Base-by-base conservation (phyloP, 768 basidiomycete species). In the Leccinum incarnatum region DNA sequence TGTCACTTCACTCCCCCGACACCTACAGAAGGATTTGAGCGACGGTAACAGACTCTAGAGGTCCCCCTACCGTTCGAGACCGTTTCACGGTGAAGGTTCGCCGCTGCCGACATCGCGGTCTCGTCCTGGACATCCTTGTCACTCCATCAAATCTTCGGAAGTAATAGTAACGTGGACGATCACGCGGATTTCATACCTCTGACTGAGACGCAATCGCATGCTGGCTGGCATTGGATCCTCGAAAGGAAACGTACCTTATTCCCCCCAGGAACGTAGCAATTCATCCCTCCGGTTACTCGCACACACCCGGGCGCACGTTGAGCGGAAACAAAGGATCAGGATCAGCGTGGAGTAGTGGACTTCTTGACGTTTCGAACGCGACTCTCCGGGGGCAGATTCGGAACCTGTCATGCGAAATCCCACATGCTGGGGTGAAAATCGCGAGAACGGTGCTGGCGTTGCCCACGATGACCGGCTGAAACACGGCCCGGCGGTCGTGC, bases 171-270 rank as follows among this genome's bases (percentile, higher is more conserved):
- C 29, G 21, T 42, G 58, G 36, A 36, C n/a, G 51, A 48, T 59
- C 48, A 25, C 27, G n/a, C 17, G 48, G 48, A 49, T n/a, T 19
- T 9, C 57, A 45, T n/a, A 17, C 51, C 57, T 49, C 53, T 46
- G 55, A 57, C 53, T 55, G 62, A 60, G 63, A 19, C 12, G 21
- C 25, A 21, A 42, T 51, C 57, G 52, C 57, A 59, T 51, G 30
- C 21, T 21, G 19, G 42, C 17, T 23, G 15, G n/a, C 50, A 25
- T 48, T 29, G 51, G 19, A 19, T 21, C 40, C 27, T 45, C 6
- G 51, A 45, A 45, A 5, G 42, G 42, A 45, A 45, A 45, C 11
- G 42, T 45, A 19, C 42, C 42, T 45, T 19, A 45, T 45, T 5
- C 42, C 10, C n/a, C 19, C 40, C 42, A 45, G 42, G 42, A 45